phyloP scores from a whole-genome alignment of 2,329 filamentous ascomycete genomes.

The Alternaria sp. region DNA sequence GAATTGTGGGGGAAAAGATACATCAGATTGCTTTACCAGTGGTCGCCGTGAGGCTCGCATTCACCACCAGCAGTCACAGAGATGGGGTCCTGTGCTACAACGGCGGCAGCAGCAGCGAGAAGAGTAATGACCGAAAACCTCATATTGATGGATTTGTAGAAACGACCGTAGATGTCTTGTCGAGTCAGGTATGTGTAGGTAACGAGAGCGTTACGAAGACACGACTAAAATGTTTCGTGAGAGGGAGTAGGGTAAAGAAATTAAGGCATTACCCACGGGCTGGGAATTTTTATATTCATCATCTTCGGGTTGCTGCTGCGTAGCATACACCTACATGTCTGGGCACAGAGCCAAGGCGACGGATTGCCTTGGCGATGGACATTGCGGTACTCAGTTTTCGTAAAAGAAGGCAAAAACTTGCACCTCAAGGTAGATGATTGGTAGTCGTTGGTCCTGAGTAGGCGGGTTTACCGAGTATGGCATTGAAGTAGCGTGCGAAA shows the following conservation, averaged over 20 bases:
- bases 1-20: not conserved
- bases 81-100: constrained; percentile 31
- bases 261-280: not conserved
- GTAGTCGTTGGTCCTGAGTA: constrained; percentile 3
- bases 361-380: constrained; percentile 36
- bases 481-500: constrained; percentile 11
- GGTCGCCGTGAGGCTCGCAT: constrained; percentile 38
- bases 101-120: constrained; percentile 23
- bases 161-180: constrained; percentile 14
- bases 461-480: constrained; percentile 11
- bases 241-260: constrained; percentile 9
- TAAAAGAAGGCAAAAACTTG: constrained; percentile 17
- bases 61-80: constrained; percentile 7
- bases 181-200: not conserved
- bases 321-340: constrained; percentile 16
- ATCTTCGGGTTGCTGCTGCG: constrained; percentile 3
- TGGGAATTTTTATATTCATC: constrained; percentile 24
- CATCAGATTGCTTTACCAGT: constrained; percentile 30
- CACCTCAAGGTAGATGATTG: constrained; percentile 18
- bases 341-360: constrained; percentile 36
- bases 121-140: constrained; percentile 29
- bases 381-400: constrained; percentile 38
- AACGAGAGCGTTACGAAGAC: constrained; percentile 2
- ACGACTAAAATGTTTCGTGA: constrained; percentile 10
- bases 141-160: constrained; percentile 25